phyloP scores from a whole-genome alignment of 768 basidiomycete genomes.

The Panus rudis region DNA sequence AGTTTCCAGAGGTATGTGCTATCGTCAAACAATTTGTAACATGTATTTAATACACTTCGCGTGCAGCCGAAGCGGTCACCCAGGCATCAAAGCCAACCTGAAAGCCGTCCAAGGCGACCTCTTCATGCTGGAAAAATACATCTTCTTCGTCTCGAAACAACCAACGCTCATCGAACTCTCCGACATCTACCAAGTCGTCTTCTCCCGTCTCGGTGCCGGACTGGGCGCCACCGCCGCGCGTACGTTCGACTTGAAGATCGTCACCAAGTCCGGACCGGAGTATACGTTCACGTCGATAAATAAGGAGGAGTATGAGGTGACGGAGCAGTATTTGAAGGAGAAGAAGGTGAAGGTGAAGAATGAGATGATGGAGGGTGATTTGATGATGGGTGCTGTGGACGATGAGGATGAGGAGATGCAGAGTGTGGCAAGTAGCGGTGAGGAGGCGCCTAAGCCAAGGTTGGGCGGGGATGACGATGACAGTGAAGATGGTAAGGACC shows the following conservation, averaged over 20 bases:
- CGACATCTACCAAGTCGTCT: constrained; percentile 85
- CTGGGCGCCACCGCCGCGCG: constrained; percentile 78
- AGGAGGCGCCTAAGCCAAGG: constrained; percentile 46
- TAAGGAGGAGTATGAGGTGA: constrained; percentile 89
- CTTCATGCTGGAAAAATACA: constrained; percentile 95
- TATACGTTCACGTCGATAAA: constrained; percentile 89
- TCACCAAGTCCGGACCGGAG: constrained; percentile 78
- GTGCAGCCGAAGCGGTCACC: constrained; percentile 78
- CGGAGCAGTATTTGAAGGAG: constrained; percentile 77
- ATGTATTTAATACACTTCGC: constrained; percentile 1
- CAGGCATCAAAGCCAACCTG: constrained; percentile 95
- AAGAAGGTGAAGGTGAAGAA: constrained; percentile 95
- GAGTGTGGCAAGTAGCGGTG: constrained; percentile 67
- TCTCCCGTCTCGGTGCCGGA: constrained; percentile 88
- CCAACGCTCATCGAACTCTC: constrained; percentile 85
- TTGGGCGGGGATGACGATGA: constrained; percentile 65
- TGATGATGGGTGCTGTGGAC: constrained; percentile 63
- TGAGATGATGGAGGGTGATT: constrained; percentile 86
- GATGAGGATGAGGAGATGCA: constrained; percentile 80
- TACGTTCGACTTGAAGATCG: constrained; percentile 90
- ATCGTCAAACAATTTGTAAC: background rate
- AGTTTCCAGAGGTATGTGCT: constrained; percentile 69
- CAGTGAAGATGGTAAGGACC: constrained; percentile 57
- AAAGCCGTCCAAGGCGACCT: constrained; percentile 96
- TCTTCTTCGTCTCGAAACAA: constrained; percentile 96